These are phyloP conservation scores for Suillus tomentosus DNA, from an alignment of 768 basidiomycete species.

Conservation along the genomic window DNA sequence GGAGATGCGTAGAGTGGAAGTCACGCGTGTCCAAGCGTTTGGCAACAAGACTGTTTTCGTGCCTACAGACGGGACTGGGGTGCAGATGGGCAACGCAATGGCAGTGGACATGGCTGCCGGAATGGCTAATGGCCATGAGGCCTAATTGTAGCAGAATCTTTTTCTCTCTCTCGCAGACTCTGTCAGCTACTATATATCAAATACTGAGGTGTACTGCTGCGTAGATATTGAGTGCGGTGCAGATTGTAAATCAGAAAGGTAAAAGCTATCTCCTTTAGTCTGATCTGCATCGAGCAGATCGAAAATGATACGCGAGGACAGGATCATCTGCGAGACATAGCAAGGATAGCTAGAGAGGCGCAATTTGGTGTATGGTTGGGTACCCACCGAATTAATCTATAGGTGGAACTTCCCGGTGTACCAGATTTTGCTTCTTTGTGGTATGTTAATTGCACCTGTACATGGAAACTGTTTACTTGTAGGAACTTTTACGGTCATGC, in stretches of 20 bases:
- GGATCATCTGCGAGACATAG: no score
- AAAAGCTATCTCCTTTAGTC: no score
- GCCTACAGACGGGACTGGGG: constrained; percentile 60
- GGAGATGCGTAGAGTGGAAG: constrained; percentile 67
- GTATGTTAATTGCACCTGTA: neutral
- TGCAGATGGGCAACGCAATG: constrained; percentile 64
- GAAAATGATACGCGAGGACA: no score
- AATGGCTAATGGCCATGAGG: constrained; percentile 44
- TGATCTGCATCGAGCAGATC: no score
- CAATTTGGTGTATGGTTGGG: neutral
- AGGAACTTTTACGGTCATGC: neutral
- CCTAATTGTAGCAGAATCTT: constrained; percentile 8
- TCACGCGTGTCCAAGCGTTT: constrained; percentile 62
- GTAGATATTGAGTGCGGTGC: no score
- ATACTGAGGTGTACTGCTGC: neutral
- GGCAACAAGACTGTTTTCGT: constrained; percentile 72
- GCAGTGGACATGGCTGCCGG: constrained; percentile 71
- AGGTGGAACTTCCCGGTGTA: neutral
- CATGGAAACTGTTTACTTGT: neutral
- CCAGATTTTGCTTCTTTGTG: neutral
- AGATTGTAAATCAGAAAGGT: no score
- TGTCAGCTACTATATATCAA: neutral
- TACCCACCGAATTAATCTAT: neutral
- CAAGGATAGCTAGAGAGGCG: no score
- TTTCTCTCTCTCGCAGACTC: neutral